Evolutionary conservation across 805 yeast genomes (phyloP).

Genomic region (Hanseniaspora nectarophila): DNA sequence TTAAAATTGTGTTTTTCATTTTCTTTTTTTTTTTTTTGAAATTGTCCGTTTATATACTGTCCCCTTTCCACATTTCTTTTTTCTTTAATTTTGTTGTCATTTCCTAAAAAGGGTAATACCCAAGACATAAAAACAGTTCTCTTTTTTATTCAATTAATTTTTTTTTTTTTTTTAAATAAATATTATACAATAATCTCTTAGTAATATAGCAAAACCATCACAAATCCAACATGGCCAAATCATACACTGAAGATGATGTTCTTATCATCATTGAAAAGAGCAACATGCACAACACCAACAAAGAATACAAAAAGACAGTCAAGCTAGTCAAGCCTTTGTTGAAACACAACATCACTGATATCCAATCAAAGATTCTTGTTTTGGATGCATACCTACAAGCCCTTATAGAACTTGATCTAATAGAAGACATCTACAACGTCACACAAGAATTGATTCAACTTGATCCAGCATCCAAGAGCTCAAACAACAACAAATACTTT

Average conservation of each 20-base stretch:
- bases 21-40: too few species aligned
- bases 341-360: neutral
- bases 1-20: neutral
- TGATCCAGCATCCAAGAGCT: constrained; percentile 54
- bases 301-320: constrained; percentile 22
- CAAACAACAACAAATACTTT: constrained; percentile 67
- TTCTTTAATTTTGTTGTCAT: neutral
- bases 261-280: constrained; percentile 16
- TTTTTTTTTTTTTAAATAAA: too few species aligned
- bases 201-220: too few species aligned
- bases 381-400: constrained; percentile 4
- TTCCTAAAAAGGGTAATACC: neutral
- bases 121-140: too few species aligned
- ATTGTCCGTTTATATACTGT: too few species aligned
- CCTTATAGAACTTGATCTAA: constrained; percentile 2
- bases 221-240: neutral
- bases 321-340: constrained; percentile 20
- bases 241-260: constrained; percentile 2
- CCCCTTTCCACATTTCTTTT: neutral
- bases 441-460: constrained; percentile 49
- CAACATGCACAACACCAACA: constrained; percentile 16
- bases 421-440: constrained; percentile 34
- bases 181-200: too few species aligned
- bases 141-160: too few species aligned
- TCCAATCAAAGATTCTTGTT: neutral